Evolutionary conservation across 1,284 basidiomycete species (phyloP), one percentile per base, ranked within the genome.

Genomic region (Rhodotorula sp.): DNA sequence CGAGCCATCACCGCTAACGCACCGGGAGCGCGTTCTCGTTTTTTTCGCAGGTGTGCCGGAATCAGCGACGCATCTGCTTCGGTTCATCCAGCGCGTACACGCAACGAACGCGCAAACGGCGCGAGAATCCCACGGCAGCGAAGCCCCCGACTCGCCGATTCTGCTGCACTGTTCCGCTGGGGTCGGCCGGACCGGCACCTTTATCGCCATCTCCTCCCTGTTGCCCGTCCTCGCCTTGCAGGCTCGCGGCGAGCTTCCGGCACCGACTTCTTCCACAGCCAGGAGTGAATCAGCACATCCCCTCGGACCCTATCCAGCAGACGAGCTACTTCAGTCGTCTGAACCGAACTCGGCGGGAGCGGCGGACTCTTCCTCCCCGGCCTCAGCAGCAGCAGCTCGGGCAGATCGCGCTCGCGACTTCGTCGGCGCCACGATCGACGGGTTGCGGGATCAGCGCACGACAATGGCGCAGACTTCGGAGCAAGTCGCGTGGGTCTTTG

Each of bases 401-500:
- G 23, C 43, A 18, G 20, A 10, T 34, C 34, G 34, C 62, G 51
- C 31, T n/a, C 57, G 48, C 7, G 90, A 93, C 78, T 80, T 86
- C n/a, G 85, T 92, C 5, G 86, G 85, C 14, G 84, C 86, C 79
- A 91, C 92, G 79, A 84, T 93, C 26, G 91, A 93, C 78, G 86
- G 84, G 34, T 81, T 93, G 74, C 83, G 91, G 73, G 91, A 93
- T 80, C 91, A 92, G 80, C 82, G 91, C 58, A 87, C 88, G 3
- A 85, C 87, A 48, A 93, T 93, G 91, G 90, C 92, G 31, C 88
- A 93, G 82, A 85, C 86, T 69, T 81, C 83, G 2, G 87, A 88
- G 72, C 91, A 93, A 80, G 81, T 87, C 5, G 59, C 83, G 5
- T 83, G 91, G 70, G 83, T 92, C 43, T 93, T 92, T 79, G 85